Evolutionary conservation across 176 grass and related monocot species (phyloP), one percentile per base, ranked within the genome.

Genomic region (Rhynchospora pubera): DNA sequence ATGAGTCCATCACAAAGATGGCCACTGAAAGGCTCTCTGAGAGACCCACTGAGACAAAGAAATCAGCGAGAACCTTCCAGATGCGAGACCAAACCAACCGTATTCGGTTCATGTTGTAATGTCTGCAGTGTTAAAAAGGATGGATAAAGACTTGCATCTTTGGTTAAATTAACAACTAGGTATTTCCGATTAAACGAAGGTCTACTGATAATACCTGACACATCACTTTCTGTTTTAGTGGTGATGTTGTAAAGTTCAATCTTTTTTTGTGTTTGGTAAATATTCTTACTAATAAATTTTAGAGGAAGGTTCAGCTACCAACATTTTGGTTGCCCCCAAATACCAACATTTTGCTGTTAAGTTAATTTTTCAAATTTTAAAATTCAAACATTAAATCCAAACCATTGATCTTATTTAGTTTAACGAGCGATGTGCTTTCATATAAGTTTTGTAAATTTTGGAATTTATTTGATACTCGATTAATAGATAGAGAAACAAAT

Each of bases 1-100:
- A 79, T 53, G 96, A 94, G 59, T 98, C 96, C 96, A 98, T 94
- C 55, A 98, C 96, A 85, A 98, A 98, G 84, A 98, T 93, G 87
- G 96, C 76, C 78, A 98, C 90, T 83, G 96, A 98, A 52, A 98
- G 89, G 88, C 92, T 98, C 85, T 98, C 92, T 65, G 90, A 88
- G 14, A 98, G 88, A 52, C 96, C 96, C 23, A 98, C 96, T 87
- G 92, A 91, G 30, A 98, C 96, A 85, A 98, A 94, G 79, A 98
- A 98, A 10, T 98, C 96, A 55, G 92, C 91, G 39, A 98, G 18
- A 56, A 98, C 92, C 75, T 87, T 94, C 96, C 96, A 98, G 47
- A 98, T 98, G 14, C 96, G 87, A 16, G 92, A 94, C 96, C 96
- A 98, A 59, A 98, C 96, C 87, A 98, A 79, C 81, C 92, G 86